These are phyloP conservation scores for Metarhizium rileyi DNA, from an alignment of 2,329 filamentous ascomycete genomes.

Conservation along the genomic window DNA sequence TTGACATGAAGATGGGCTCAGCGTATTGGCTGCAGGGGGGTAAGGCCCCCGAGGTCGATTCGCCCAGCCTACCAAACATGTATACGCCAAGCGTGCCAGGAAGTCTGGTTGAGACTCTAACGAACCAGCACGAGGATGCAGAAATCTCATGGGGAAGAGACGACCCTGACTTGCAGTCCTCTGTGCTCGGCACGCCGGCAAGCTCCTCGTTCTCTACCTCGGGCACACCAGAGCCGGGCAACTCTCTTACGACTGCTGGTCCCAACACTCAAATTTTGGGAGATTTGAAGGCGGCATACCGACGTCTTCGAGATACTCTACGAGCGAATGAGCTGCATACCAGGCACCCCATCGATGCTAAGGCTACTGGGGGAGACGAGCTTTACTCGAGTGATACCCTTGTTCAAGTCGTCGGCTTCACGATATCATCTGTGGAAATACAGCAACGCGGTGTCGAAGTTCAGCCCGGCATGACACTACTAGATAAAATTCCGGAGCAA, in stretches of 20 bases:
- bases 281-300: conserved; percentile 52
- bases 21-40: conserved; percentile 31
- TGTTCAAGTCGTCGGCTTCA: conserved; percentile 63
- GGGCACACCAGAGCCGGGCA: conserved; percentile 15
- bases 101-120: conserved; percentile 26
- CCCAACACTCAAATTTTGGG: conserved; percentile 24
- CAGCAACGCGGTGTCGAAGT: conserved; percentile 77
- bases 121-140: conserved; percentile 26
- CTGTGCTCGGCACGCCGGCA: conserved; percentile 28
- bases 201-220: conserved; percentile 32
- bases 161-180: conserved; percentile 24
- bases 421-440: conserved; percentile 83
- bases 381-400: conserved; percentile 49
- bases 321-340: conserved; percentile 41
- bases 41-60: conserved; percentile 25
- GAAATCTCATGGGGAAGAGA: conserved; percentile 32
- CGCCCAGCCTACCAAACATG: conserved; percentile 19
- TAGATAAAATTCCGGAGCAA: conserved; percentile 79
- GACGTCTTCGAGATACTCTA: conserved; percentile 49
- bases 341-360: conserved; percentile 23
- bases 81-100: conserved; percentile 28
- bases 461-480: conserved; percentile 60
- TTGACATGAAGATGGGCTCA: conserved; percentile 47
- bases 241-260: conserved; percentile 6
- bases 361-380: conserved; percentile 28